Evolutionary conservation across 768 basidiomycete genomes (phyloP).

Genomic region (Mycena amicta): DNA sequence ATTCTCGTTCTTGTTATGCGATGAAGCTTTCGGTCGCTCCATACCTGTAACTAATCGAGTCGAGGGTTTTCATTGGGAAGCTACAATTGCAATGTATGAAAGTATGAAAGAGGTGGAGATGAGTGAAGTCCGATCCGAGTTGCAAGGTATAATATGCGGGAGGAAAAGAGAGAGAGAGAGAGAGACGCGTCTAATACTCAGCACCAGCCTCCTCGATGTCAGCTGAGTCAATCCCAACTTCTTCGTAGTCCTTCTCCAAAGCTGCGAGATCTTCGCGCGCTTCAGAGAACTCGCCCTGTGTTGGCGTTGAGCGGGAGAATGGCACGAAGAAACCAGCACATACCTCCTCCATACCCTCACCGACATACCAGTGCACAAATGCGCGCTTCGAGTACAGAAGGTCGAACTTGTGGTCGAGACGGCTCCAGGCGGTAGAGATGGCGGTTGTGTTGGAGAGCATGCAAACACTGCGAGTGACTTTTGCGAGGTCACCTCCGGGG

Average conservation of each 20-base stretch:
- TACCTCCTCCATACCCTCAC: conserved; percentile 76
- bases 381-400: conserved; percentile 96
- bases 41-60: not conserved
- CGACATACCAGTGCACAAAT: conserved; percentile 86
- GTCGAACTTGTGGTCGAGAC: conserved; percentile 97
- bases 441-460: conserved; percentile 97
- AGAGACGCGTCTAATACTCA: conserved; percentile 32
- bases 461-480: conserved; percentile 90
- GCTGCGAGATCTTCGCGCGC: conserved; percentile 99
- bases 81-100: not conserved
- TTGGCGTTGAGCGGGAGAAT: not conserved
- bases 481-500: conserved; percentile 93
- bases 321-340: not conserved
- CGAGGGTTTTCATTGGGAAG: not conserved
- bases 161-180: not conserved
- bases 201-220: conserved; percentile 46
- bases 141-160: conserved; percentile 2
- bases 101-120: not conserved
- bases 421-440: conserved; percentile 93
- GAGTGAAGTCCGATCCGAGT: not conserved
- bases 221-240: conserved; percentile 63
- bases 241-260: conserved; percentile 96
- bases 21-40: not conserved
- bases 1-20: not conserved
- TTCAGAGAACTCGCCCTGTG: conserved; percentile 93